Evolutionary conservation across 495 filamentous ascomycete genomes (phyloP), one percentile per base, ranked within the genome.

Genomic region (Penicillium coprophilum): DNA sequence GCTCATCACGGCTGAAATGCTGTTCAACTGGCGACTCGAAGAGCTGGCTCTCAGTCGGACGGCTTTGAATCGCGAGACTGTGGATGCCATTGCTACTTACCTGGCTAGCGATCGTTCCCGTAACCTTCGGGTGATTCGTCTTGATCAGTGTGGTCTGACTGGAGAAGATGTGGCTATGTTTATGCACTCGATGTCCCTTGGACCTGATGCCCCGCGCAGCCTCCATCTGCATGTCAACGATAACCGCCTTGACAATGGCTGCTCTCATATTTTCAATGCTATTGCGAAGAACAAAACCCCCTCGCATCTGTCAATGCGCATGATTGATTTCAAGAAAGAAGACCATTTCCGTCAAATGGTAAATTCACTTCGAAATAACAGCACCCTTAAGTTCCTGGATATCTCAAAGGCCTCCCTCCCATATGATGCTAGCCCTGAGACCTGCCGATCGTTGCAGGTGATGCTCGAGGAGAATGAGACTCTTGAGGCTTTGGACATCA

Each of bases 391-490:
- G 36, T 87, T 83, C 51, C 75, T 98, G n/a, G 92, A 95, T 71
- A 86, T 98, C 53, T 92, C 90, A 9, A 91, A 92, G 56, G 89
- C 88, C 17, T 90, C 91, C 2, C 82, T 96, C 5, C 90, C 92
- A 1, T 87, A 87, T 38, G 87, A 92, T 53, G 85, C 88, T 2
- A 83, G 85, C 36, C 78, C 82, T 2, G 85, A 90, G 50, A 92
- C 91, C 0, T 90, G 87, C 57, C 78, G 83, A 41, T 78, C 85
- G n/a, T 65, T 97, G 15, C 83, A 88, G 59, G 56, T 79, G 40
- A 83, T 97, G 73, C 90, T 98, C 58, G 84, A 87, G 27, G 77
- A 85, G 50, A 97, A 98, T 61, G 73, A 80, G 10, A 89, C 87
- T 0, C 74, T 98, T 12, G 81, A 85, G 53, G 88, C 85, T 52